Conservation (phyloP, 2,329 filamentous ascomycete species). For the Scolecobasidium constrictum region DNA sequence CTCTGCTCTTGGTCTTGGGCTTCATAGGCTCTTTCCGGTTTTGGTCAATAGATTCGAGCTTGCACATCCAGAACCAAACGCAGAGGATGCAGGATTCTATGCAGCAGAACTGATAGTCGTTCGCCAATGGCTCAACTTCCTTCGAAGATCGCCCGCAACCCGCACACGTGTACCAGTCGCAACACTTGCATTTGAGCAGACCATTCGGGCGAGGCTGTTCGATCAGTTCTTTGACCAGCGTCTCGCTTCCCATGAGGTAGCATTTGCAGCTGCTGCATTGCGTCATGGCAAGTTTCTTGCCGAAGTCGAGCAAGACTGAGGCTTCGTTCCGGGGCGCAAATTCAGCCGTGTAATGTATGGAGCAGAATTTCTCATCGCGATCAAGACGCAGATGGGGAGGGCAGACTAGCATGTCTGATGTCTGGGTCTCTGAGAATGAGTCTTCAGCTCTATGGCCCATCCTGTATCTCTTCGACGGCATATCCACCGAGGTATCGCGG, state of each 20-base stretch:
- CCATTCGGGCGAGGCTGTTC: background rate
- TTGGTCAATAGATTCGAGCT: background rate
- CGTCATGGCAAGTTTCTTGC: background rate
- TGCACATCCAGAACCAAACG: background rate
- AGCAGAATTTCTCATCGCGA: background rate
- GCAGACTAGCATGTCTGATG: too few species aligned
- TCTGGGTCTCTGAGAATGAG: too few species aligned
- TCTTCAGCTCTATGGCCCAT: background rate
- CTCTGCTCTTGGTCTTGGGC: background rate
- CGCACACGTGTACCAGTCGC: background rate
- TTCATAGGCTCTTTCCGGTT: background rate
- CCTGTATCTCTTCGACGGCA: background rate
- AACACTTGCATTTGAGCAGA: background rate
- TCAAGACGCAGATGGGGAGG: background rate
- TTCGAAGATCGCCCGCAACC: background rate
- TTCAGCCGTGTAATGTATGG: background rate
- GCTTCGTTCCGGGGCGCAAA: background rate
- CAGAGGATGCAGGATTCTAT: background rate
- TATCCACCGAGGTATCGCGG: background rate
- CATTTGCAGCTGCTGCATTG: background rate
- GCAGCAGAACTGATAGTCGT: background rate
- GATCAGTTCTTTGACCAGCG: background rate
- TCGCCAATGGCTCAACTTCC: background rate
- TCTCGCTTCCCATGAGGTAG: background rate
- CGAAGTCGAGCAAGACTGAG: background rate